Evolutionary conservation across 2,329 filamentous ascomycete genomes (phyloP), one percentile per base, ranked within the genome.

Genomic region (Cytospora paraplurivora): DNA sequence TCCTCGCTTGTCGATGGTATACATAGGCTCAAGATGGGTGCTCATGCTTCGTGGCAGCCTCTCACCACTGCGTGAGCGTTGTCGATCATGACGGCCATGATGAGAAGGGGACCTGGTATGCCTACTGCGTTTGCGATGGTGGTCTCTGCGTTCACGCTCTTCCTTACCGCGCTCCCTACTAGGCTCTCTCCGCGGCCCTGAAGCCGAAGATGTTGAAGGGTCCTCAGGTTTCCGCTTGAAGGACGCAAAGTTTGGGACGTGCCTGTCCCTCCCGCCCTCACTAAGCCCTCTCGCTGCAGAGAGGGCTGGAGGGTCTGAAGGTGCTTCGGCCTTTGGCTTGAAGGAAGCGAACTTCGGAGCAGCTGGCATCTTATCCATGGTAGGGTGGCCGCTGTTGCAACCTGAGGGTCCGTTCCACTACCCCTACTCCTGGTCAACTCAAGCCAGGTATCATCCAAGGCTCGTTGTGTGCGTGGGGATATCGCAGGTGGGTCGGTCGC

Each of bases 1-100:
- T 0, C 94, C 93, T 71, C 86, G 87, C 50, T 80, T 85, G 75
- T 98, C 94, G 58, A 91, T 71, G 52, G 85, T 70, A 72, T 85
- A 93, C 4, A 82, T 72, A 47, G 69, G 62, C 38, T 68, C 62
- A 21, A 65, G 59, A 19, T 58, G 27, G 55, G 44, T 41, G 47
- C 7, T 2, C 41, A 13, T 3, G 21, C 7, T 51, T 34, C 27
- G 54, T 27, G 51, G 52, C 33, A 27, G 59, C 12, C 44, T 41
- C 34, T 65, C 65, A 17, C 49, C 55, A 52, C 65, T 67, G 53
- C 52, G 63, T 37, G 63, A 62, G 6, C 53, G 62, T n/a, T 41
- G 59, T 34, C 59, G 63, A 34, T 61, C 63, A 61, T 57, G 63
- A 34, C 41, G 65, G 35, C 27, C 21, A 35, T 58, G 59, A 41